phyloP scores from a whole-genome alignment of 2,329 filamentous ascomycete species.

The Beauveria rudraprayagi region DNA sequence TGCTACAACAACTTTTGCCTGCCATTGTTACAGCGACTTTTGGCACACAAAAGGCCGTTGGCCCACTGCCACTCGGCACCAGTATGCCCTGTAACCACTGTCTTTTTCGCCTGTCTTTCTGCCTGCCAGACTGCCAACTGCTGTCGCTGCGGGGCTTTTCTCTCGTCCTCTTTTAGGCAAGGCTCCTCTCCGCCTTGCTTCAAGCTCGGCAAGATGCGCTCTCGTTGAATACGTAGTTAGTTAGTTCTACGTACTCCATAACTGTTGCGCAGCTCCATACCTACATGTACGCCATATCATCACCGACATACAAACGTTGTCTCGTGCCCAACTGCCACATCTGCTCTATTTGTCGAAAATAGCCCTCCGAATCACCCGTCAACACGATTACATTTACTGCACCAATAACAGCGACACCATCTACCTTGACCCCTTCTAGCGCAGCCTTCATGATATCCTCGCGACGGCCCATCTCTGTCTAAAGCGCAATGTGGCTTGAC shows the following conservation, averaged over 20 bases:
- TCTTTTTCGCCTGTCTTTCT: no score
- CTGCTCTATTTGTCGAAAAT: not conserved
- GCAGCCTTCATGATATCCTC: conserved; percentile 11
- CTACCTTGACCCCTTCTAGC: no score
- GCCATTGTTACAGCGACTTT: not conserved
- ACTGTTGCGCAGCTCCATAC: conserved; percentile 1
- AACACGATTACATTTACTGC: no score
- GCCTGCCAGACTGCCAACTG: not conserved
- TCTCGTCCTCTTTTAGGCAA: conserved; percentile 6
- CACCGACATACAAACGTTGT: conserved; percentile 4
- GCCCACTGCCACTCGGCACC: not conserved
- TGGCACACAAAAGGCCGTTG: not conserved
- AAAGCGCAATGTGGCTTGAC: conserved; percentile 74
- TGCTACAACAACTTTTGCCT: no score
- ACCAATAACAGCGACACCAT: not conserved
- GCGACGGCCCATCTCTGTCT: conserved; percentile 4
- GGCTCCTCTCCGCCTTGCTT: not conserved
- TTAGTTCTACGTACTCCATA: conserved; percentile 2
- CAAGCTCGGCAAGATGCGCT: conserved; percentile 4
- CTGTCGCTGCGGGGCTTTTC: no score
- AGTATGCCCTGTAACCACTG: not conserved
- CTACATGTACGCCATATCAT: conserved; percentile 3
- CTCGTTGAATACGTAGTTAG: not conserved
- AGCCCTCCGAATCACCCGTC: not conserved
- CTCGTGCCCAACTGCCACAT: not conserved